Conservation (phyloP, 371 early-diverging fungal genomes). For the Rhizopus arrhizus region DNA sequence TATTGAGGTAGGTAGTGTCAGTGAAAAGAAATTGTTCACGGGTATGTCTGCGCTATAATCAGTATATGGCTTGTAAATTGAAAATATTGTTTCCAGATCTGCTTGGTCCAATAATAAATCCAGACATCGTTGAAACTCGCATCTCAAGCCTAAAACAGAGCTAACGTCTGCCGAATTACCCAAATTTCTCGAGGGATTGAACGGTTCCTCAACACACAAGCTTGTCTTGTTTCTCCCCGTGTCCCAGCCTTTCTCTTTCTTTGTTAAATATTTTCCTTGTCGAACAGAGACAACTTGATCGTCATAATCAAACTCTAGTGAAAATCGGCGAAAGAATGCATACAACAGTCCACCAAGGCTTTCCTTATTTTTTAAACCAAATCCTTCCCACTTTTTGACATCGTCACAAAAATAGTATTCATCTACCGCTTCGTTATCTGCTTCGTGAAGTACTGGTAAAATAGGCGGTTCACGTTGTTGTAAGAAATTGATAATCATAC, state of each 20-base stretch:
- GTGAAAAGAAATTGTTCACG: constrained; percentile 11
- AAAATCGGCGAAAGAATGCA: constrained; percentile 82
- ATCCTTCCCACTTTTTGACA: constrained; percentile 62
- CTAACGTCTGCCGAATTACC: constrained; percentile 86
- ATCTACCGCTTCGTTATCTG: constrained; percentile 27
- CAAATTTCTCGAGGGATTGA: constrained; percentile 80
- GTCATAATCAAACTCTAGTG: constrained; percentile 82
- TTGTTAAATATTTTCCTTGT: constrained; percentile 72
- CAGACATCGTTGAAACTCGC: constrained; percentile 78
- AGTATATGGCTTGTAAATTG: constrained; percentile 15
- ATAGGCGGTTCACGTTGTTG: constrained; percentile 90
- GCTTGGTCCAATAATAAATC: constrained; percentile 51
- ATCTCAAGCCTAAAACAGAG: constrained; percentile 72
- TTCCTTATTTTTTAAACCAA: constrained; percentile 70
- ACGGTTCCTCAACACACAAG: constrained; percentile 91
- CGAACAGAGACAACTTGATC: constrained; percentile 78
- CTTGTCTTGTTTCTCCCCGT: constrained; percentile 55
- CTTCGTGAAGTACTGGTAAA: constrained; percentile 76
- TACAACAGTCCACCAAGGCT: constrained; percentile 80
- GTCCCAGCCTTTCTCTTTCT: constrained; percentile 83
- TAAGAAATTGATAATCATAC: constrained; percentile 85
- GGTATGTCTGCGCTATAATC: constrained; percentile 16
- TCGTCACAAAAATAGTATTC: constrained; percentile 72
- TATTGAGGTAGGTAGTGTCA: constrained; percentile 14
- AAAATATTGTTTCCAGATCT: constrained; percentile 15